phyloP scores from a whole-genome alignment of 805 yeast genomes.

The Brettanomyces custersianus region DNA sequence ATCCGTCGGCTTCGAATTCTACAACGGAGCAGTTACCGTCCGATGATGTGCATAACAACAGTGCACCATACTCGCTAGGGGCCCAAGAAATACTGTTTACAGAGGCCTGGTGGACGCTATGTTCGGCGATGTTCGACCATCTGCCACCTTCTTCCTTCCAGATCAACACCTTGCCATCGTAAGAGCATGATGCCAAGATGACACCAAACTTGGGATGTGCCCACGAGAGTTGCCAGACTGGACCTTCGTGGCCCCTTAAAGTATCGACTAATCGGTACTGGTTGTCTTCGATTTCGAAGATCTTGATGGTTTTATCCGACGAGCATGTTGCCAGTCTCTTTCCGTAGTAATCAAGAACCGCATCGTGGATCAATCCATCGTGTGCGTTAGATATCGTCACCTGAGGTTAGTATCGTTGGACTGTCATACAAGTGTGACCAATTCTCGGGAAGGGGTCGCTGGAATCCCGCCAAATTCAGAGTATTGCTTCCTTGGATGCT shows the following conservation, averaged over 20 bases:
- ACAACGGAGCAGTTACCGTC: constrained; percentile 90
- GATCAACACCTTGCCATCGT: constrained; percentile 87
- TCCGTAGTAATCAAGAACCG: constrained; percentile 94
- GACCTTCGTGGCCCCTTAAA: constrained; percentile 89
- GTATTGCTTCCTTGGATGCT: no score
- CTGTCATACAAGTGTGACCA: neutral
- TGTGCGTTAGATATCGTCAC: constrained; percentile 88
- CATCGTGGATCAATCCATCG: constrained; percentile 91
- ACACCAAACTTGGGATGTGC: constrained; percentile 98
- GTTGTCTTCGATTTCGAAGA: constrained; percentile 80
- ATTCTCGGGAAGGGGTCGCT: no score
- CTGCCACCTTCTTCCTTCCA: constrained; percentile 91
- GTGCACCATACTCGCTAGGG: constrained; percentile 93
- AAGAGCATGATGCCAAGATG: constrained; percentile 88
- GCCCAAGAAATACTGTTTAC: constrained; percentile 96
- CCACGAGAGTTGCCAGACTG: constrained; percentile 99
- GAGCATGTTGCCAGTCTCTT: constrained; percentile 93
- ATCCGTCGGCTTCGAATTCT: constrained; percentile 86
- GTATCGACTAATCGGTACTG: constrained; percentile 72
- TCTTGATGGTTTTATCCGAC: constrained; percentile 90
- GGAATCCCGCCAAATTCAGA: no score
- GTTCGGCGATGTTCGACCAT: constrained; percentile 85
- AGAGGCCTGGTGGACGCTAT: constrained; percentile 83
- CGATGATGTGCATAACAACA: constrained; percentile 80
- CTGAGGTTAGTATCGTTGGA: constrained; percentile 25